Evolutionary conservation across 306 rosid species (phyloP).

Genomic region (Coriaria nepalensis): DNA sequence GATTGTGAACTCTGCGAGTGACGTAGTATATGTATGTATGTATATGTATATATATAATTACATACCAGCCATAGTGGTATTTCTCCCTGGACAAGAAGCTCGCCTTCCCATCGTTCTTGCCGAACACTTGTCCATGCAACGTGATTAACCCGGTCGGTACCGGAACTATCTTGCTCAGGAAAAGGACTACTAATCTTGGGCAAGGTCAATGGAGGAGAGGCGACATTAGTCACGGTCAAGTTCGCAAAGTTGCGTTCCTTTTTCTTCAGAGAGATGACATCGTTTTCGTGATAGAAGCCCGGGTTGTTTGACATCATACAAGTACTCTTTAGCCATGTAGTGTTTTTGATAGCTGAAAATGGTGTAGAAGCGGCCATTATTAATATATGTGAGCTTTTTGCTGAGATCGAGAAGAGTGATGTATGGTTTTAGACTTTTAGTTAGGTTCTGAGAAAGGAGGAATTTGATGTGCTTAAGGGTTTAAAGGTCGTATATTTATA

Average conservation of each 20-base stretch:
- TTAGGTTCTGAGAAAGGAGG: too few species aligned
- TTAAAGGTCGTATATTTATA: too few species aligned
- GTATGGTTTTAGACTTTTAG: conserved; percentile 2
- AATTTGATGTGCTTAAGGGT: too few species aligned
- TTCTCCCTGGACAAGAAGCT: conserved; percentile 57
- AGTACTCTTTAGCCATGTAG: background rate
- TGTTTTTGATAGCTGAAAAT: conserved; percentile 17
- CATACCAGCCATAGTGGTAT: conserved; percentile 79
- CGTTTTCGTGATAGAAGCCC: background rate
- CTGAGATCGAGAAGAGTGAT: background rate
- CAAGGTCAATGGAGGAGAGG: conserved; percentile 22
- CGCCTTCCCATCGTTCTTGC: conserved; percentile 88
- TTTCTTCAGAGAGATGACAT: background rate
- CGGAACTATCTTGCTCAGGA: conserved; percentile 10
- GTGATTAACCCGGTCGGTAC: conserved; percentile 20
- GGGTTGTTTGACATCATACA: background rate
- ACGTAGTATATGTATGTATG: background rate
- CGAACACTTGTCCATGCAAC: conserved; percentile 90
- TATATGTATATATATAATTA: background rate
- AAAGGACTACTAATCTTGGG: conserved; percentile 18
- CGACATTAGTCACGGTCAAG: conserved; percentile 33
- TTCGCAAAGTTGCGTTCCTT: conserved; percentile 13
- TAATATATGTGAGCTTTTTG: background rate
- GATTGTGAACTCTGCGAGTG: too few species aligned
- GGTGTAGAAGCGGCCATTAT: conserved; percentile 31